Evolutionary conservation across 805 yeast genomes (phyloP).

Genomic region (Komagataella pseudopastoris): DNA sequence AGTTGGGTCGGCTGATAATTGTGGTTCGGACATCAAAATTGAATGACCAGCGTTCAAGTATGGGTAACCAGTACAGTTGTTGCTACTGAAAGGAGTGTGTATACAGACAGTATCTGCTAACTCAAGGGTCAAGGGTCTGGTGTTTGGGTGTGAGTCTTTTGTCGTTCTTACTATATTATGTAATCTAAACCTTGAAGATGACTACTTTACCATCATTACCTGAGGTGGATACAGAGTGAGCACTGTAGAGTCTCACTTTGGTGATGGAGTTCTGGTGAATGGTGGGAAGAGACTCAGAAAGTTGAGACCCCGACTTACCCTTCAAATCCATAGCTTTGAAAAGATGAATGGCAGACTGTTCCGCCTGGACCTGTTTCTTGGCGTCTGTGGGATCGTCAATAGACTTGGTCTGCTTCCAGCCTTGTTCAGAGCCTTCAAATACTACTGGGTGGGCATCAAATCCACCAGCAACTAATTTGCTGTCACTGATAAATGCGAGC

Average conservation of each 20-base stretch:
- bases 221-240: conserved; percentile 42
- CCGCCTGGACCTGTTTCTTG: conserved; percentile 38
- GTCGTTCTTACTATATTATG: neutral
- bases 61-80: neutral
- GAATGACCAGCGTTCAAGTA: neutral
- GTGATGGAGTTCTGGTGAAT: conserved; percentile 88
- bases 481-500: conserved; percentile 53
- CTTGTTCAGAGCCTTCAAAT: conserved; percentile 56
- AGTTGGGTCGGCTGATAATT: neutral
- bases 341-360: conserved; percentile 79
- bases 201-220: conserved; percentile 92
- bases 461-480: conserved; percentile 75
- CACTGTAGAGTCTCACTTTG: conserved; percentile 38
- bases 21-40: neutral
- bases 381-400: conserved; percentile 43
- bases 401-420: conserved; percentile 43
- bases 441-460: conserved; percentile 85
- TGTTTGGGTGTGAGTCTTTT: neutral
- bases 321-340: conserved; percentile 91
- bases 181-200: conserved; percentile 38
- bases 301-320: conserved; percentile 46
- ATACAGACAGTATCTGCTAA: neutral
- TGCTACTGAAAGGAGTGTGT: neutral
- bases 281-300: conserved; percentile 43
- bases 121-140: neutral